These are phyloP conservation scores for Colletotrichum graminicola DNA, from an alignment of 2,329 filamentous ascomycete species.

Conservation along the genomic window DNA sequence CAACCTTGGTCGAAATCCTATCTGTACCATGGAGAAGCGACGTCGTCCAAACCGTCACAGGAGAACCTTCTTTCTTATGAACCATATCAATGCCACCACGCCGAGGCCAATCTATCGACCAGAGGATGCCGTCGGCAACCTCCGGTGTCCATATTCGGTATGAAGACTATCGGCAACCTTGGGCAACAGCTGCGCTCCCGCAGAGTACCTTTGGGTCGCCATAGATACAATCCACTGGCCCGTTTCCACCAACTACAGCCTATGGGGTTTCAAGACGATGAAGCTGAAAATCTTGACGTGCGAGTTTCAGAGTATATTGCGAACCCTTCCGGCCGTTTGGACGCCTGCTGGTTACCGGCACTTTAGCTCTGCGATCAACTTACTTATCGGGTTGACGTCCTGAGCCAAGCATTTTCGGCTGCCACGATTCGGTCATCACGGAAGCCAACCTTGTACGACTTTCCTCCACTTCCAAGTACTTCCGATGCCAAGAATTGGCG, in stretches of 20 bases:
- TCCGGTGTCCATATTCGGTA: neutral
- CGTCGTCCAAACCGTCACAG: conserved; percentile 31
- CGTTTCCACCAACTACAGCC: conserved; percentile 33
- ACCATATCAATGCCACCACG: neutral
- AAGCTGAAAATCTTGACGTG: conserved; percentile 15
- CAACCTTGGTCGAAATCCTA: conserved; percentile 10
- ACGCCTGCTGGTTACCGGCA: neutral
- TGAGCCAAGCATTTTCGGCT: conserved; percentile 14
- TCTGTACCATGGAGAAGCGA: conserved; percentile 24
- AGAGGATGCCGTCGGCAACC: neutral
- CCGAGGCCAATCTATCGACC: neutral
- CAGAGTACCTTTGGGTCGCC: conserved; percentile 11
- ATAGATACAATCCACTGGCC: neutral
- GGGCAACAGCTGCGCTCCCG: neutral
- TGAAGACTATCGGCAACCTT: neutral
- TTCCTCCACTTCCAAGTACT: conserved; percentile 25
- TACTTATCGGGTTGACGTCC: conserved; percentile 4
- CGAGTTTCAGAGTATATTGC: neutral
- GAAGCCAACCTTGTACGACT: conserved; percentile 35
- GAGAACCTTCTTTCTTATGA: conserved; percentile 9
- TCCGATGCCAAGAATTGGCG: conserved; percentile 35
- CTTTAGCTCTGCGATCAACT: neutral
- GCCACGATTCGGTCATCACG: conserved; percentile 31
- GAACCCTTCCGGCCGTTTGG: neutral
- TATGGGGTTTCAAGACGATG: conserved; percentile 31